Evolutionary conservation across 495 filamentous ascomycete species (phyloP), one percentile per base, ranked within the genome.

Genomic region (Antarctomyces pellizariae): DNA sequence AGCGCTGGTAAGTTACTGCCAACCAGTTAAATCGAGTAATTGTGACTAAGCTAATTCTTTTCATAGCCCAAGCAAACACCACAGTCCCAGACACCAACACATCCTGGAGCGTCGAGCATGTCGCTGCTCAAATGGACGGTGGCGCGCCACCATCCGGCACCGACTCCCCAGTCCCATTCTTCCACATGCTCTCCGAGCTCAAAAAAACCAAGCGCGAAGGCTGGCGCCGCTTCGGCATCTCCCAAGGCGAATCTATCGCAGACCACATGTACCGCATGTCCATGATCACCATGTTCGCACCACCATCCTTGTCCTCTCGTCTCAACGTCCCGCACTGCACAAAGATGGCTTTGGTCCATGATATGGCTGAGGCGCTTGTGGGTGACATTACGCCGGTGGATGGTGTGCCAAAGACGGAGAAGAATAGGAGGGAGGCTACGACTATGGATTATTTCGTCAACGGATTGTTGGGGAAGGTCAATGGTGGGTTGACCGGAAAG

Each of bases 201-300:
- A 97, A 97, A 65, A 91, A 82, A 8, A 89, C 70, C 30, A 84
- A 83, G 43, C 75, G 86, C 34, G 89, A 92, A 52, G 86, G 86
- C 27, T 97, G 86, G 86, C 69, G 71, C 33, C 69, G 83, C 18
- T 89, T 92, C 43, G 67, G 63, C 23, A 78, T 95, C 44, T 39
- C 63, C 21, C 40, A 62, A 13, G 58, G 58, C 33, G 86, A 97
- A 50, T 86, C 76, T 1, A 92, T 97, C 47, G 63, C 79, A 14
- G 86, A 97, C 51, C 86, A 97, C 57, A 97, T 97, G 86, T 95
- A 97, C 51, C 78, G 86, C 43, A 97, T 97, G 86, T 79, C 83
- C 25, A 67, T 97, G 42, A 77, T 95, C 52, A 77, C 76, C 18
- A 75, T 97, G 68, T 62, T 95, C 28, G 82, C 78, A n/a, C 89